These are phyloP conservation scores for Torulaspora indica DNA, from an alignment of 805 yeast species.

Conservation along the genomic window DNA sequence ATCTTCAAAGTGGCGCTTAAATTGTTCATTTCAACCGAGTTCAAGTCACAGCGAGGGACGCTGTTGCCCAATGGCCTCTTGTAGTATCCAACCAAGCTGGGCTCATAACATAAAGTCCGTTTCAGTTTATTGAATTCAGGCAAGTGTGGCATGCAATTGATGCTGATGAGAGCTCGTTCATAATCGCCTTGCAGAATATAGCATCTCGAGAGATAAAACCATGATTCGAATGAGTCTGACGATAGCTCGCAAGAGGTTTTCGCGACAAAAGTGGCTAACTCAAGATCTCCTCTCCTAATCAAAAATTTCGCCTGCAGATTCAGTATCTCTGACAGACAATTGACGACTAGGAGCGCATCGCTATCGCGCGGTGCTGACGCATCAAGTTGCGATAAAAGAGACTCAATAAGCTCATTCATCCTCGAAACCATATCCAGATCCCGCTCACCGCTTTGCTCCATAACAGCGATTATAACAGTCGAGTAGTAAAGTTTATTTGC, in stretches of 20 bases:
- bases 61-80: conserved; percentile 26
- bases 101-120: conserved; percentile 19
- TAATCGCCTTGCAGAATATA: conserved; percentile 26
- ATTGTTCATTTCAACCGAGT: conserved; percentile 27
- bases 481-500: conserved; percentile 26
- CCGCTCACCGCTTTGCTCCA: conserved; percentile 21
- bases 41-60: conserved; percentile 15
- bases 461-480: conserved; percentile 24
- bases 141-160: conserved; percentile 34
- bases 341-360: conserved; percentile 23
- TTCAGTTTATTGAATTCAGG: conserved; percentile 23
- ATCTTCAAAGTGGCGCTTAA: conserved; percentile 23
- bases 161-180: conserved; percentile 27
- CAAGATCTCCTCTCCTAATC: conserved; percentile 24
- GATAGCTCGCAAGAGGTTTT: conserved; percentile 27
- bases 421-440: conserved; percentile 25
- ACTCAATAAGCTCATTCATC: conserved; percentile 20
- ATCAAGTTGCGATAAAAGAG: conserved; percentile 20
- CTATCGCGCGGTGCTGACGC: conserved; percentile 18
- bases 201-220: conserved; percentile 30
- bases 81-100: conserved; percentile 22
- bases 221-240: conserved; percentile 32
- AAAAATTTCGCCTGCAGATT: conserved; percentile 30
- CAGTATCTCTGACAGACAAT: conserved; percentile 28
- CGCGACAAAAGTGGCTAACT: conserved; percentile 26